Conservation (phyloP, 305 asterid genomes). For the Striga hermonthica region DNA sequence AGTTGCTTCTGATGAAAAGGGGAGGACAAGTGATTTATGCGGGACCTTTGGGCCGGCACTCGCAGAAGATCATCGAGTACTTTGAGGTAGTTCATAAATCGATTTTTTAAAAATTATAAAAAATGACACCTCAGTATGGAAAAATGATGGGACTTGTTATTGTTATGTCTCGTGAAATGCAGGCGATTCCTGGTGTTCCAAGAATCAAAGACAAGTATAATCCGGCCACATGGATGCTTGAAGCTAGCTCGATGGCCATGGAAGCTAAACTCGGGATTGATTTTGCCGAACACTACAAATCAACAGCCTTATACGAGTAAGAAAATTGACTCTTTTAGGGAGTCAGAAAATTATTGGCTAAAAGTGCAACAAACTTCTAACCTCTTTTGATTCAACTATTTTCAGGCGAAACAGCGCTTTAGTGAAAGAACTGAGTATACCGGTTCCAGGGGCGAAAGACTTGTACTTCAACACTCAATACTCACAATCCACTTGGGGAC, state of each 20-base stretch:
- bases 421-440: conserved; percentile 46
- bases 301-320: conserved; percentile 66
- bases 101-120: not conserved
- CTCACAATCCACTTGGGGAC: conserved; percentile 52
- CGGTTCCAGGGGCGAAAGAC: conserved; percentile 48
- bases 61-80: conserved; percentile 67
- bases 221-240: conserved; percentile 99
- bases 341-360: not conserved
- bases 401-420: conserved; percentile 48
- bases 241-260: conserved; percentile 68
- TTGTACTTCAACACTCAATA: conserved; percentile 52
- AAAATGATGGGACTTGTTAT: not conserved
- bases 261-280: conserved; percentile 76
- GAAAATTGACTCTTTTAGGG: conserved; percentile 27
- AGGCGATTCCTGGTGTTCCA: conserved; percentile 74
- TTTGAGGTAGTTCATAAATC: conserved; percentile 62
- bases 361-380: not conserved
- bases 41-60: conserved; percentile 80
- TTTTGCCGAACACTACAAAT: conserved; percentile 71
- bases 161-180: conserved; percentile 18
- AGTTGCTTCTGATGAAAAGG: conserved; percentile 89
- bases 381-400: not conserved
- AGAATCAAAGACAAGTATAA: conserved; percentile 75
- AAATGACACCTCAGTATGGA: not conserved
- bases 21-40: conserved; percentile 95